These are phyloP conservation scores for Monilinia fructicola DNA, from an alignment of 2,329 filamentous ascomycete genomes.

Conservation along the genomic window DNA sequence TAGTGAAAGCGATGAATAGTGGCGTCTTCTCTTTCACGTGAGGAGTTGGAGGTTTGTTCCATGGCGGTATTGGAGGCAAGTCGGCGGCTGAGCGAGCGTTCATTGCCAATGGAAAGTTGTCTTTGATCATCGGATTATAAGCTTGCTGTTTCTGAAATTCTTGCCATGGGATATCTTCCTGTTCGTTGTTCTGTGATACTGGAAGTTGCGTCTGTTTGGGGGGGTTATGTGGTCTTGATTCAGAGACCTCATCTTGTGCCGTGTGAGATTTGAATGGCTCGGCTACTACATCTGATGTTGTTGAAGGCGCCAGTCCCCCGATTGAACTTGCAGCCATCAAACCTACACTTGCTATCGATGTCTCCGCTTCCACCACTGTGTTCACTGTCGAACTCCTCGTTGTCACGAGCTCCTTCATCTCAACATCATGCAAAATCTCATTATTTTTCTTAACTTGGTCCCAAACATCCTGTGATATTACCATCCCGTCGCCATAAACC, in stretches of 20 bases:
- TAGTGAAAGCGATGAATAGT: constrained; percentile 57
- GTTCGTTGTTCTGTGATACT: not conserved
- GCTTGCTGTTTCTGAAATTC: not conserved
- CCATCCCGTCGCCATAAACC: not conserved
- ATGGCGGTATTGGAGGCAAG: constrained; percentile 46
- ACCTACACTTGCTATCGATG: not conserved
- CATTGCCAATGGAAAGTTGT: constrained; percentile 35
- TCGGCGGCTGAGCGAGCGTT: constrained; percentile 30
- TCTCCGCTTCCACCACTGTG: not conserved
- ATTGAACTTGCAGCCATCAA: not conserved
- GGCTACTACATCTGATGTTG: not conserved
- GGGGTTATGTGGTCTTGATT: not conserved
- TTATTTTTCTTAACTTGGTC: not conserved
- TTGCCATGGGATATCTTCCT: not conserved
- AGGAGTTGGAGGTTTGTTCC: constrained; percentile 46
- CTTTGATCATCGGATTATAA: constrained; percentile 20
- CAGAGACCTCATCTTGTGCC: not conserved
- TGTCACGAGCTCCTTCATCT: not conserved
- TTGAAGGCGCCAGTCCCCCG: not conserved
- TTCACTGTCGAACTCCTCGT: not conserved
- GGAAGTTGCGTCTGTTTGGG: not conserved
- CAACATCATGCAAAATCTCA: not conserved
- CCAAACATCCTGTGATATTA: not conserved
- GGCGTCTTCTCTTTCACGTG: constrained; percentile 48
- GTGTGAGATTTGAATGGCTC: not conserved